Percentiles rank a stretch among this genome's conserved stretches.
Conservation (phyloP, 2,329 filamentous ascomycete genomes). For the Triangularia verruculosa region DNA sequence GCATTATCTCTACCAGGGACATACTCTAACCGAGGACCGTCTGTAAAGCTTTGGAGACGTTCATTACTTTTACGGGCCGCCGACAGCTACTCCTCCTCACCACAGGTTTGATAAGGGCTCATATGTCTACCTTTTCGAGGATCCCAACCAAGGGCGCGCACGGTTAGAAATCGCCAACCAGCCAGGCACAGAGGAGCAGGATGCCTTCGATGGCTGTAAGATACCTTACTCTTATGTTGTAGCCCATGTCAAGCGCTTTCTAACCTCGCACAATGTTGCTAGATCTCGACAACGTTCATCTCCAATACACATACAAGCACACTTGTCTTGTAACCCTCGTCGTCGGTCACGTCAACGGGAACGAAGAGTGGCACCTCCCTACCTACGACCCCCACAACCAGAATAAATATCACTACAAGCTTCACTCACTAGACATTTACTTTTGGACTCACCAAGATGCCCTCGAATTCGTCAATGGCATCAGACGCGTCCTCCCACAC, state of each 20-base stretch:
- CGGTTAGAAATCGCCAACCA: slow-evolving; percentile 75
- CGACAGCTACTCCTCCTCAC: slow-evolving; percentile 65
- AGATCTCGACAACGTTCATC: slow-evolving; percentile 64
- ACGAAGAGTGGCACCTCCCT: slow-evolving; percentile 71
- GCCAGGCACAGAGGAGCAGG: slow-evolving; percentile 70
- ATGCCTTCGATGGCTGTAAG: slow-evolving; percentile 76
- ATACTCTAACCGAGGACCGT: slow-evolving; percentile 15
- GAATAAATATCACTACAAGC: slow-evolving; percentile 74
- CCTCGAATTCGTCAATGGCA: slow-evolving; percentile 64
- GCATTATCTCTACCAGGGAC: background rate
- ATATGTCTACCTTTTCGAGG: slow-evolving; percentile 78
- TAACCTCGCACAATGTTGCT: slow-evolving; percentile 22
- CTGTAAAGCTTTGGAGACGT: slow-evolving; percentile 66
- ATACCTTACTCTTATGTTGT: slow-evolving; percentile 15
- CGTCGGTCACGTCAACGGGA: slow-evolving; percentile 52
- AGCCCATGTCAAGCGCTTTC: background rate
- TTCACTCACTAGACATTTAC: slow-evolving; percentile 74
- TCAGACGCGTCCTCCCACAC: slow-evolving; percentile 62
- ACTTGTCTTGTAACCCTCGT: slow-evolving; percentile 66
- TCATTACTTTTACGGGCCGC: slow-evolving; percentile 75
- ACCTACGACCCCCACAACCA: slow-evolving; percentile 70
- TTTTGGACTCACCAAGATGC: slow-evolving; percentile 76
- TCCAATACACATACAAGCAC: slow-evolving; percentile 73
- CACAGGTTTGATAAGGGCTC: slow-evolving; percentile 78
- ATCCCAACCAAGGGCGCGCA: slow-evolving; percentile 62